A percentile compares a stretch with the other conserved stretches of the same genome.
These are phyloP conservation scores for Amanita fuliginea DNA, from an alignment of 768 basidiomycete species.

Conservation along the genomic window DNA sequence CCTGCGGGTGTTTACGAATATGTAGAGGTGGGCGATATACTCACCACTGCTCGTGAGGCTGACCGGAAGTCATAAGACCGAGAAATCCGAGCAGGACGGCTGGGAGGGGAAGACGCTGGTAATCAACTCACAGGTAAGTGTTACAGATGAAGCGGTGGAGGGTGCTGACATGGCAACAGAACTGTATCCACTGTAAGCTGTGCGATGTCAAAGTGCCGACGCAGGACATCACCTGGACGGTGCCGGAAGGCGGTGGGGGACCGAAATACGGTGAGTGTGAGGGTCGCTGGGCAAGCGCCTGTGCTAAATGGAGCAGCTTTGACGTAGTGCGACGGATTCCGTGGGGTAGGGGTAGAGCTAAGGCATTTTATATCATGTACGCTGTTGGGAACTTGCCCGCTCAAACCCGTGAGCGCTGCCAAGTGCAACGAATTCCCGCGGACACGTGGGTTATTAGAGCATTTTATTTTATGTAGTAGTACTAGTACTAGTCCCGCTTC, in stretches of 20 bases:
- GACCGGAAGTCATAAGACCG: slow-evolving; percentile 15
- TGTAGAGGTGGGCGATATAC: slow-evolving; percentile 35
- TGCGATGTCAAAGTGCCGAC: slow-evolving; percentile 96
- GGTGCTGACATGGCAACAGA: slow-evolving; percentile 33
- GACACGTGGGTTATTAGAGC: not conserved
- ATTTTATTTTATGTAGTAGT: not conserved
- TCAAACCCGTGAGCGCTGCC: too few relatives aligned
- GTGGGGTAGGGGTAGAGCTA: too few relatives aligned
- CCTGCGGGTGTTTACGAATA: slow-evolving; percentile 98
- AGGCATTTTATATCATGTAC: too few relatives aligned
- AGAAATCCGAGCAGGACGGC: slow-evolving; percentile 28
- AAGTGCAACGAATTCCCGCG: too few relatives aligned
- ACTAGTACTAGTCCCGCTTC: too few relatives aligned
- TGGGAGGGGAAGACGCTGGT: slow-evolving; percentile 83
- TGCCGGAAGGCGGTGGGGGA: slow-evolving; percentile 94
- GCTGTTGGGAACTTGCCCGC: too few relatives aligned
- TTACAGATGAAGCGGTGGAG: not conserved
- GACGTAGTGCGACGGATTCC: not conserved
- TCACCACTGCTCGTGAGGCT: not conserved
- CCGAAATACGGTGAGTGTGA: slow-evolving; percentile 77
- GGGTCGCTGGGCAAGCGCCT: not conserved
- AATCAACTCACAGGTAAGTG: slow-evolving; percentile 82
- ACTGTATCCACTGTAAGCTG: slow-evolving; percentile 89
- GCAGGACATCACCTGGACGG: slow-evolving; percentile 95
- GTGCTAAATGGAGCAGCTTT: not conserved